Evolutionary conservation across 2,329 filamentous ascomycete genomes (phyloP), one percentile per base, ranked within the genome.

Genomic region (Paracorniculantispora psalliotae): DNA sequence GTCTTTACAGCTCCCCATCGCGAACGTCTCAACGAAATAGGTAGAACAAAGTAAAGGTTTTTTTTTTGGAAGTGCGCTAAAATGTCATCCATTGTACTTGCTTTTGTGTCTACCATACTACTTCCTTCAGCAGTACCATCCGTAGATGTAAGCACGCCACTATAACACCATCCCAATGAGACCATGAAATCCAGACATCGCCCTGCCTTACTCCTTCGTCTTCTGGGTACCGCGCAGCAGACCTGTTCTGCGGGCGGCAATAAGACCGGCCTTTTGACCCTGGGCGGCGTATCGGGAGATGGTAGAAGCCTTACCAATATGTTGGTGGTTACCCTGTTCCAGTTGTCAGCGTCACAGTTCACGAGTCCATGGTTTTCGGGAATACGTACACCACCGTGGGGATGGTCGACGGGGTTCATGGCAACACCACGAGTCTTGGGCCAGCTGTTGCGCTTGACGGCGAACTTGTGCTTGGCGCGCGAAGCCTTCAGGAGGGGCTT

Each of bases 341-440:
- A 61, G 59, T 64, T 71, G 77, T 85, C 75, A 84, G 79, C 65
- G 65, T 65, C 63, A 62, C 35, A 60, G 43, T 39, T 56, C 35
- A 3, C 2, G 41, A 61, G 60, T 62, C 43, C 13, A 30, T 6
- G 17, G 7, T 28, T 2, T 46, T 5, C 59, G 26, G 50, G 51
- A 52, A 60, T 71, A 84, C 81, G 72, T 84, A 84, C 83, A 91
- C 89, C 90, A 90, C 90, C 90, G 88, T 94, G 90, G 80, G 90
- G 90, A 87, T 99, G 94, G 83, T 99, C 94, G 75, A 99, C 94
- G 74, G 94, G 94, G 85, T 99, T 99, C 94, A 99, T 99, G 81
- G 94, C 94, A 89, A 99, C 94, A 97, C 94, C 94, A 94, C 94
- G 93, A 86, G 94, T 99, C 91, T 96, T 97, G 82, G 94, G 94